These are phyloP conservation scores for Alternaria incomplexa DNA, from an alignment of 2,329 filamentous ascomycete genomes.

Conservation along the genomic window DNA sequence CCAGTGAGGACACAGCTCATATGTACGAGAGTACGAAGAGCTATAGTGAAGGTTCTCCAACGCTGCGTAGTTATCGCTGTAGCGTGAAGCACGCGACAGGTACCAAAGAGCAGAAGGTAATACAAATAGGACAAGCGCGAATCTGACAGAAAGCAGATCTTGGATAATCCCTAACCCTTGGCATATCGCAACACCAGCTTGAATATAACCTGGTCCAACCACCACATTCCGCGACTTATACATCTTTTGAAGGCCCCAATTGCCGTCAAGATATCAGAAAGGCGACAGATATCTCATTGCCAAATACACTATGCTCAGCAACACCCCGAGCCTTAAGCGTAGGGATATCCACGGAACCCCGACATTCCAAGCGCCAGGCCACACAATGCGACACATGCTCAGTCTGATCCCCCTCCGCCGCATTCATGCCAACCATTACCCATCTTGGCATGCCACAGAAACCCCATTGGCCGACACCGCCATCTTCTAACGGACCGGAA, in stretches of 20 bases:
- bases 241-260: neutral
- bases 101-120: neutral
- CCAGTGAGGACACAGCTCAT: neutral
- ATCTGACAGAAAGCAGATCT: neutral
- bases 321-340: neutral
- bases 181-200: neutral
- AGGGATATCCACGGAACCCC: slow-evolving; percentile 18
- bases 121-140: neutral
- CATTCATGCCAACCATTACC: slow-evolving; percentile 5
- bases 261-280: neutral
- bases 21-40: neutral
- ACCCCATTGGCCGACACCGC: neutral
- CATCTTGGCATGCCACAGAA: neutral
- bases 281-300: neutral
- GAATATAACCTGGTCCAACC: neutral
- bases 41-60: neutral
- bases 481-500: slow-evolving; percentile 29
- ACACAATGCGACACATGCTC: slow-evolving; percentile 24
- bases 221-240: neutral
- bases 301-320: neutral
- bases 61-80: neutral
- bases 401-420: slow-evolving; percentile 23
- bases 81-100: neutral
- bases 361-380: slow-evolving; percentile 29
- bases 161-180: neutral